phyloP scores from a whole-genome alignment of 140 eudicot genomes.

The Cichorium intybus region DNA sequence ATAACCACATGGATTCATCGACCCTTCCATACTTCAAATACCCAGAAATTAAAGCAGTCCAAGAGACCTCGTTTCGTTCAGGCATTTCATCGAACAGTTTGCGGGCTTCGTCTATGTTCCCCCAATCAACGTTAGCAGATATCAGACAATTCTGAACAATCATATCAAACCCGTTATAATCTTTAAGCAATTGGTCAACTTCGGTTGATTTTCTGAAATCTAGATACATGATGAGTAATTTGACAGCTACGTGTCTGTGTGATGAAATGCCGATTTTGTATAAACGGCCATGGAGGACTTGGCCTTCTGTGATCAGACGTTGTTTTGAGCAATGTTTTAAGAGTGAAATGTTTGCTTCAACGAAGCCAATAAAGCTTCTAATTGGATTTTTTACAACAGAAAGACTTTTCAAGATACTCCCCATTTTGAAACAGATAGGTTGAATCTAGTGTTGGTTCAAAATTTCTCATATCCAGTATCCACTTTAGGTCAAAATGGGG shows the following conservation, averaged over 20 bases:
- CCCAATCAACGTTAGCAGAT: slow-evolving; percentile 43
- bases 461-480: too few species aligned
- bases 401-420: slow-evolving; percentile 30
- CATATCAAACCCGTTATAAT: slow-evolving; percentile 48
- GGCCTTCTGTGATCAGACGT: slow-evolving; percentile 36
- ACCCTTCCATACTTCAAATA: slow-evolving; percentile 52
- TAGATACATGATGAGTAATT: slow-evolving; percentile 60
- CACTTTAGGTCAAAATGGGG: too few species aligned
- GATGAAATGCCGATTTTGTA: slow-evolving; percentile 58
- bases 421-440: slow-evolving; percentile 11
- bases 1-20: slow-evolving; percentile 53
- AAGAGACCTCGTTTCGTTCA: slow-evolving; percentile 71
- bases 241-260: slow-evolving; percentile 41
- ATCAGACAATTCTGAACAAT: slow-evolving; percentile 68
- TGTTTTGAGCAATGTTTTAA: slow-evolving; percentile 49
- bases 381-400: slow-evolving; percentile 29
- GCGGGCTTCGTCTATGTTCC: slow-evolving; percentile 45
- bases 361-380: slow-evolving; percentile 32
- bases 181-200: slow-evolving; percentile 49
- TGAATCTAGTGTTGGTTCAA: background rate
- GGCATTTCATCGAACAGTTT: slow-evolving; percentile 86
- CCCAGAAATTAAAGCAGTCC: slow-evolving; percentile 72
- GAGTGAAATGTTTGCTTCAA: slow-evolving; percentile 32
- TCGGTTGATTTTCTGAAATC: slow-evolving; percentile 39
- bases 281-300: slow-evolving; percentile 49